phyloP scores from a whole-genome alignment of 2,329 filamentous ascomycete genomes.

The Trichoderma sp. region DNA sequence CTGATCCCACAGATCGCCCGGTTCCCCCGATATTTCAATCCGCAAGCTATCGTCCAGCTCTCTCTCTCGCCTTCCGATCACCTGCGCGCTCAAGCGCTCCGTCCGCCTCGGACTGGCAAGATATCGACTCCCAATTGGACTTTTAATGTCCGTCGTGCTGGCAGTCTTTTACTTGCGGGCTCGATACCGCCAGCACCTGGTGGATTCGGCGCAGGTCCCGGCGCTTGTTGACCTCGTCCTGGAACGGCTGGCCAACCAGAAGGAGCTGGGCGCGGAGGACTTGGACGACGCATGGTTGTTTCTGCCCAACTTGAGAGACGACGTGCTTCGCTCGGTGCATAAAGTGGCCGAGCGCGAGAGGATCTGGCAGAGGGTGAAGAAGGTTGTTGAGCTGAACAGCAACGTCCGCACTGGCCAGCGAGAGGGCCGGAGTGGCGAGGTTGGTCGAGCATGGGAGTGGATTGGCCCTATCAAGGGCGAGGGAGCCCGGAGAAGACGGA shows the following conservation, averaged over 20 bases:
- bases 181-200: constrained; percentile 60
- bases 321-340: constrained; percentile 81
- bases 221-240: constrained; percentile 81
- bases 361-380: constrained; percentile 79
- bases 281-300: constrained; percentile 77
- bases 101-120: constrained; percentile 77
- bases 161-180: constrained; percentile 62
- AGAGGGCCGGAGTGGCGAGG: constrained; percentile 63
- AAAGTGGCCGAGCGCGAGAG: constrained; percentile 71
- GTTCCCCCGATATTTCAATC: constrained; percentile 60
- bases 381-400: constrained; percentile 87
- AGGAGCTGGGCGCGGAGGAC: constrained; percentile 69
- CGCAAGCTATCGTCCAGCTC: constrained; percentile 76
- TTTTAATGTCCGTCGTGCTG: constrained; percentile 53
- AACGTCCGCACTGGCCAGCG: constrained; percentile 79
- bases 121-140: constrained; percentile 82
- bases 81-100: constrained; percentile 75
- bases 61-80: constrained; percentile 86
- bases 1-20: constrained; percentile 69
- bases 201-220: constrained; percentile 72
- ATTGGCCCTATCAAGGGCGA: constrained; percentile 57
- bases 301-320: constrained; percentile 85
- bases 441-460: constrained; percentile 68
- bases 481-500: constrained; percentile 44
- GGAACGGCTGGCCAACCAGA: constrained; percentile 78